phyloP scores from a whole-genome alignment of 1,284 basidiomycete genomes.

The Coniferiporia weirii region DNA sequence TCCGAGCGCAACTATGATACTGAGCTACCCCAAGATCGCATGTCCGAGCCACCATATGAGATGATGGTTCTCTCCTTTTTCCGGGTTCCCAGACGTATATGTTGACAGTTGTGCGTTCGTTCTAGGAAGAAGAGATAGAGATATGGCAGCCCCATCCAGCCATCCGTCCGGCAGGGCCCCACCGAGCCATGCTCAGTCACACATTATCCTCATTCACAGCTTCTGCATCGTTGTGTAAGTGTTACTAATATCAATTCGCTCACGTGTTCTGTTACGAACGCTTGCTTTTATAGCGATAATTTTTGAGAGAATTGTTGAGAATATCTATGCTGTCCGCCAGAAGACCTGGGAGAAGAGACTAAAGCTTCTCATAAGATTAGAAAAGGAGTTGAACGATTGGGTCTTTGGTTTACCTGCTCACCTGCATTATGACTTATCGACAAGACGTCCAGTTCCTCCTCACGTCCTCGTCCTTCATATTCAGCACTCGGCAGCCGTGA shows the following conservation, averaged over 20 bases:
- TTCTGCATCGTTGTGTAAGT: constrained; percentile 54
- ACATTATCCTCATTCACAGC: constrained; percentile 57
- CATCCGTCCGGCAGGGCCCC: constrained; percentile 31
- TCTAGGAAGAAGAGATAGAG: constrained; percentile 50
- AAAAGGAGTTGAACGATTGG: constrained; percentile 73
- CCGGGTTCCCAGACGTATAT: not conserved
- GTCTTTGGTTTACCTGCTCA: constrained; percentile 64
- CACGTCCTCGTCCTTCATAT: constrained; percentile 71
- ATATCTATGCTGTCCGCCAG: constrained; percentile 69
- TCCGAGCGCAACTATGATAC: constrained; percentile 74
- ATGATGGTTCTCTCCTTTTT: constrained; percentile 3
- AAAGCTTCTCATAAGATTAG: constrained; percentile 48
- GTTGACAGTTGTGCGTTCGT: constrained; percentile 1
- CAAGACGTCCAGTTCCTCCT: constrained; percentile 46
- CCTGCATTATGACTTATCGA: constrained; percentile 54
- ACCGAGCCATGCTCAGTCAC: constrained; percentile 43
- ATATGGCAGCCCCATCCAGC: constrained; percentile 48
- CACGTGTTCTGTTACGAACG: not conserved
- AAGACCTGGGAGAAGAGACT: constrained; percentile 41
- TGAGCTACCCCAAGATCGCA: constrained; percentile 43
- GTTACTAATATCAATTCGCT: constrained; percentile 6
- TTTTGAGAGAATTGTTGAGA: constrained; percentile 59
- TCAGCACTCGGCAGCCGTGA: constrained; percentile 72
- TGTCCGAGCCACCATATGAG: not conserved
- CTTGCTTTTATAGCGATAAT: constrained; percentile 44